Conservation (phyloP, 31 red algal genomes). For the Pterothamnion heteromorphum region DNA sequence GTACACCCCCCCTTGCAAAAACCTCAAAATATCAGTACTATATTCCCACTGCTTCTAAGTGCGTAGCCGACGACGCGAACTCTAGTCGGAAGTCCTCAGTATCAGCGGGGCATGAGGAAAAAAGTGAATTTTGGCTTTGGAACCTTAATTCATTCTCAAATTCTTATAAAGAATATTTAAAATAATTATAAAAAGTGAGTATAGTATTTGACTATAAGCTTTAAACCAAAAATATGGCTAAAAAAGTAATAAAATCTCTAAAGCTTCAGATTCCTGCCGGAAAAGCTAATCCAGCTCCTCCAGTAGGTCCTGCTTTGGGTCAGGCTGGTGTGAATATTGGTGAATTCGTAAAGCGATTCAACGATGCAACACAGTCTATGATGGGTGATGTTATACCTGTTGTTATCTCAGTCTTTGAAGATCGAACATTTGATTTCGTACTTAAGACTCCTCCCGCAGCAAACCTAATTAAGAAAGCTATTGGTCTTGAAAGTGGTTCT, state of each 20-base stretch:
- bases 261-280: not conserved
- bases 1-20: not conserved
- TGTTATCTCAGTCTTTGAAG: not conserved
- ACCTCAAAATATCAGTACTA: not conserved
- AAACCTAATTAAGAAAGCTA: not conserved
- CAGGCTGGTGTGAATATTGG: not conserved
- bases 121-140: too few species aligned
- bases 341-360: slow-evolving; percentile 1
- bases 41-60: not conserved
- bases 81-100: too few species aligned
- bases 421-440: slow-evolving; percentile 8
- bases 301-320: not conserved
- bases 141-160: too few species aligned
- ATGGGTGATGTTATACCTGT: not conserved
- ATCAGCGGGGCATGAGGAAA: too few species aligned
- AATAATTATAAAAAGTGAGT: too few species aligned
- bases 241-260: not conserved
- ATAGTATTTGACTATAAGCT: too few species aligned
- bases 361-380: not conserved
- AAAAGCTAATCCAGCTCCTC: slow-evolving; percentile 1
- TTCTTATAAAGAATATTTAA: too few species aligned
- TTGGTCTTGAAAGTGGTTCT: not conserved
- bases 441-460: not conserved
- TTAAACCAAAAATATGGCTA: not conserved
- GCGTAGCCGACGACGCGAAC: too few species aligned